These are phyloP conservation scores for Hypericum perforatum DNA, from an alignment of 345 rosid genomes.

Conservation along the genomic window DNA sequence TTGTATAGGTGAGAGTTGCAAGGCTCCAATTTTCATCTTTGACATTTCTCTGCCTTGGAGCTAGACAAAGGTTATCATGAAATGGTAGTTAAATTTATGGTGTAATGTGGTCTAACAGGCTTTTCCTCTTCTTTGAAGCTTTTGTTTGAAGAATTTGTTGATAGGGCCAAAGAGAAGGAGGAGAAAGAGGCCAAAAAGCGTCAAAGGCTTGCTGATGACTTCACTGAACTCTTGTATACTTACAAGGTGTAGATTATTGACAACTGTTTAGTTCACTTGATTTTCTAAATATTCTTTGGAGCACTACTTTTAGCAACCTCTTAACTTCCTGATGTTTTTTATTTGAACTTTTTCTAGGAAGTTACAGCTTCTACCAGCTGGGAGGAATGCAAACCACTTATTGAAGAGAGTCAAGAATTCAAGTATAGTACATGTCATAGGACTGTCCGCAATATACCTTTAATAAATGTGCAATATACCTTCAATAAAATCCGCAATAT, in stretches of 20 bases:
- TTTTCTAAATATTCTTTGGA: background rate
- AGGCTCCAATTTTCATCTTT: too few species aligned
- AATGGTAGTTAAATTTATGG: too few species aligned
- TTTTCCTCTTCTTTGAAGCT: slow-evolving; percentile 38
- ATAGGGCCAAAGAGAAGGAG: slow-evolving; percentile 88
- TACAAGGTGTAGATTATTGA: slow-evolving; percentile 40
- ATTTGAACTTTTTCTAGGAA: slow-evolving; percentile 38
- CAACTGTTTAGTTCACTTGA: background rate
- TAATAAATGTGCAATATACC: background rate
- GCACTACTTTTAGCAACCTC: background rate
- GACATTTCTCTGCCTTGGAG: too few species aligned
- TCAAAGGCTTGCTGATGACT: slow-evolving; percentile 81
- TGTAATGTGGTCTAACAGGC: too few species aligned
- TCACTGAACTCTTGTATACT: slow-evolving; percentile 51
- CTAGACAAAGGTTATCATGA: too few species aligned
- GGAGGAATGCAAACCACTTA: slow-evolving; percentile 64
- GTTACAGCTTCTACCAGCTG: slow-evolving; percentile 62
- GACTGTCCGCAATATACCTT: background rate
- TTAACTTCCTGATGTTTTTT: background rate
- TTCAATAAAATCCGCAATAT: background rate
- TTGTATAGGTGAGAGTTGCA: too few species aligned
- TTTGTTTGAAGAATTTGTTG: slow-evolving; percentile 67
- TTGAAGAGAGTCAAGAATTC: slow-evolving; percentile 81
- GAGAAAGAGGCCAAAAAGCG: slow-evolving; percentile 91
- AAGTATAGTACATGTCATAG: slow-evolving; percentile 29